Percentiles rank a stretch among this genome's conserved stretches.
phyloP scores from a whole-genome alignment of 805 yeast species.

The Zygosaccharomyces bailii region DNA sequence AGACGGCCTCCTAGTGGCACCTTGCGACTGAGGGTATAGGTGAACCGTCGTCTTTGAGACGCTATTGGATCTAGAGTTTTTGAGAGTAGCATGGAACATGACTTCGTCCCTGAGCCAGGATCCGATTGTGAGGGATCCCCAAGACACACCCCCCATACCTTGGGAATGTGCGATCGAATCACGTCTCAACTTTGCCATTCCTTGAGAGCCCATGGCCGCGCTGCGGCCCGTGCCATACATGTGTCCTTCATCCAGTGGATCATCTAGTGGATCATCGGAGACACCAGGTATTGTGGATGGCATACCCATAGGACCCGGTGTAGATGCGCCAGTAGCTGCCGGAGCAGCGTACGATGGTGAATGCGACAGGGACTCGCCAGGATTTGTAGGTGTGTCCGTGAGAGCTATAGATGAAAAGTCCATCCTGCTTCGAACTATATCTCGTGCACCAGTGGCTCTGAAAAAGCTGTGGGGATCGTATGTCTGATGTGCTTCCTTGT shows the following conservation, averaged over 20 bases:
- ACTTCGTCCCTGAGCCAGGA: conserved; percentile 95
- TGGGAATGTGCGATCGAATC: conserved; percentile 94
- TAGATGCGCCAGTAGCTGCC: conserved; percentile 7
- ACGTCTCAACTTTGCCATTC: conserved; percentile 57
- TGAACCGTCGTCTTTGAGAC: conserved; percentile 14
- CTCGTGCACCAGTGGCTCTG: neutral
- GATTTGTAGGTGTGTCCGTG: conserved; percentile 14
- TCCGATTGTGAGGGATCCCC: conserved; percentile 95
- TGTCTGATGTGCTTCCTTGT: neutral
- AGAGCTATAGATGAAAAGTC: conserved; percentile 20
- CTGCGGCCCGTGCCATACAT: conserved; percentile 55
- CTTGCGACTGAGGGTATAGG: conserved; percentile 10
- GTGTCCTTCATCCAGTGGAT: conserved; percentile 97
- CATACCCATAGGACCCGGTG: conserved; percentile 9
- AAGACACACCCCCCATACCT: conserved; percentile 96
- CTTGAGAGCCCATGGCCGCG: conserved; percentile 18
- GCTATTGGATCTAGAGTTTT: conserved; percentile 16
- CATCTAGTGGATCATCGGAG: conserved; percentile 88
- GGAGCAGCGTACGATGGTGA: conserved; percentile 15
- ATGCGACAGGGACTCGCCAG: conserved; percentile 7
- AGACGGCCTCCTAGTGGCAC: conserved; percentile 16
- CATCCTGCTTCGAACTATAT: conserved; percentile 11
- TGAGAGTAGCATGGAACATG: conserved; percentile 46
- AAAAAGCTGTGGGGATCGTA: neutral
- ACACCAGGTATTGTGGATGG: conserved; percentile 30